Evolutionary conservation across 2,329 filamentous ascomycete genomes (phyloP).

Genomic region (Amesomyces nigricolor): DNA sequence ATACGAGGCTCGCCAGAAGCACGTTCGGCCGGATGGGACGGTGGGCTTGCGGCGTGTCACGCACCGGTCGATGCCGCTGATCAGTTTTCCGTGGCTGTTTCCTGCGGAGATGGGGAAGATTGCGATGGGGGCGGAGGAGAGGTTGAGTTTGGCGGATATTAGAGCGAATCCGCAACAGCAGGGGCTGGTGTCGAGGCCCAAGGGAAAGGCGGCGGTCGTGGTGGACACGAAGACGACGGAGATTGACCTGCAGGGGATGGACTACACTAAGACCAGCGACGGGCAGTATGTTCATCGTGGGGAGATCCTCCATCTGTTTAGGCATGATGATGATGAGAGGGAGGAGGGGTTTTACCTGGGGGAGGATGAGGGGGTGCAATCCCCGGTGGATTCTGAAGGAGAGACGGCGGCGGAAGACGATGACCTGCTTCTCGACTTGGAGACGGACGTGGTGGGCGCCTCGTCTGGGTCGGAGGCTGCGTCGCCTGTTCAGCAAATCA

Average conservation of each 20-base stretch:
- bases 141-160: not conserved
- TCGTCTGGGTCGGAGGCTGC: not conserved
- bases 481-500: not conserved
- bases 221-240: not conserved
- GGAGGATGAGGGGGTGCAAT: not conserved
- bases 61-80: constrained; percentile 63
- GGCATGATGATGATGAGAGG: constrained; percentile 21
- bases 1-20: constrained; percentile 36
- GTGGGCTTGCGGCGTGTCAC: constrained; percentile 35
- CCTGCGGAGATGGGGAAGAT: constrained; percentile 64
- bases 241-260: constrained; percentile 22
- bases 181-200: not conserved
- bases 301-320: constrained; percentile 29
- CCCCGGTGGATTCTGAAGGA: not conserved
- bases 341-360: constrained; percentile 8
- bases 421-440: not conserved
- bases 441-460: not conserved
- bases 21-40: constrained; percentile 22
- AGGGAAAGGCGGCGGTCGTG: not conserved
- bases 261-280: constrained; percentile 26
- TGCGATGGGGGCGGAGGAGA: constrained; percentile 15
- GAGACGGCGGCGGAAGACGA: not conserved
- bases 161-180: not conserved
- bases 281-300: constrained; percentile 32
- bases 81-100: constrained; percentile 94